Percentiles rank a stretch among this genome's conserved stretches.
Conservation (phyloP, 2,329 filamentous ascomycete genomes). For the Ceratocystis eucalypticola region DNA sequence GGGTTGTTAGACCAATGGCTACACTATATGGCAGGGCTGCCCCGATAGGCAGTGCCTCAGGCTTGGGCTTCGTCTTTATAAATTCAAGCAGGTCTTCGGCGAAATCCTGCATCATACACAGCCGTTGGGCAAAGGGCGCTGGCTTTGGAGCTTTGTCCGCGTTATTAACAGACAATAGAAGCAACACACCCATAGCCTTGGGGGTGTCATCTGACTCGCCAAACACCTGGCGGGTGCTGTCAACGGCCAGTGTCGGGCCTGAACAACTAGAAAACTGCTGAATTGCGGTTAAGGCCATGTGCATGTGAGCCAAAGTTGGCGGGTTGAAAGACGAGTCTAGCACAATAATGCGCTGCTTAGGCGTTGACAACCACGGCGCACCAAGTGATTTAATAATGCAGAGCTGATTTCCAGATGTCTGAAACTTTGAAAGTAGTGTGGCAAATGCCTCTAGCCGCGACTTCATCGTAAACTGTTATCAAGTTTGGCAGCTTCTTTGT, state of each 20-base stretch:
- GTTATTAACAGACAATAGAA: constrained; percentile 50
- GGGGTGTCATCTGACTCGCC: not conserved
- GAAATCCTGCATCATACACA: constrained; percentile 60
- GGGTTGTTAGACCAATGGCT: constrained; percentile 57
- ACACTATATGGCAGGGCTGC: constrained; percentile 24
- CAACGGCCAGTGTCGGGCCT: not conserved
- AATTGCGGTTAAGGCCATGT: constrained; percentile 41
- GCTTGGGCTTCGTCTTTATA: not conserved
- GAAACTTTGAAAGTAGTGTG: constrained; percentile 7
- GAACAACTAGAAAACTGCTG: constrained; percentile 15
- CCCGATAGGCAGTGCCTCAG: not conserved
- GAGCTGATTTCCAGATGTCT: constrained; percentile 8
- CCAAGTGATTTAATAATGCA: constrained; percentile 4
- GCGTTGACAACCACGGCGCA: not conserved
- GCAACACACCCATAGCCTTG: constrained; percentile 32
- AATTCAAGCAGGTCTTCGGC: constrained; percentile 38
- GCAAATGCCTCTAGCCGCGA: not conserved
- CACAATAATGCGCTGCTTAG: constrained; percentile 34
- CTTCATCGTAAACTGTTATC: not conserved
- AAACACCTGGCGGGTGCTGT: not conserved
- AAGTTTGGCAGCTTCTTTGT: not conserved
- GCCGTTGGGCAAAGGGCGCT: constrained; percentile 50
- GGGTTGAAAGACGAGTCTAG: constrained; percentile 59
- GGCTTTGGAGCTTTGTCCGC: constrained; percentile 55
- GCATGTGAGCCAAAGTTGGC: constrained; percentile 47